Conservation (phyloP, 2,329 filamentous ascomycete species). For the Arthrinium phaeospermum region DNA sequence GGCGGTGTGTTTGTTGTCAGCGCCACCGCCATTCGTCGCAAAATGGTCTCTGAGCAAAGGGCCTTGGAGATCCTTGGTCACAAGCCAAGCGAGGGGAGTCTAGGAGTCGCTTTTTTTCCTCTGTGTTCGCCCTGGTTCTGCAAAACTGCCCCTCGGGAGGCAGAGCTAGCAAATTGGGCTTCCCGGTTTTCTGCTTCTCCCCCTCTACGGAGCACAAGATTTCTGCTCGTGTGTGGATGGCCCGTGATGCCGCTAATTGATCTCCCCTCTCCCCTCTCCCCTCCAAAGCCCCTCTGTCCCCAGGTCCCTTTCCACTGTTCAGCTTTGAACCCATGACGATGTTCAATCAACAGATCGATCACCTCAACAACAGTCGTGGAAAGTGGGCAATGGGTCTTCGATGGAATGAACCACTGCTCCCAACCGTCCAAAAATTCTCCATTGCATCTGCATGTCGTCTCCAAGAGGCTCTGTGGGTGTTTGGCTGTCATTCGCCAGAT, state of each 20-base stretch:
- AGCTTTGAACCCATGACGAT: not conserved
- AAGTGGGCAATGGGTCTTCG: not conserved
- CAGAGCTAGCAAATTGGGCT: not conserved
- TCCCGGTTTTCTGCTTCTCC: not conserved
- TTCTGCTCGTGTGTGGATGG: not conserved
- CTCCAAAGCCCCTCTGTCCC: conserved; percentile 3
- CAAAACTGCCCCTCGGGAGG: not conserved
- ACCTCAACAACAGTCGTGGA: not conserved
- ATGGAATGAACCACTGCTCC: not conserved
- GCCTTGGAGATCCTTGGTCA: not conserved
- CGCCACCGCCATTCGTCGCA: conserved; percentile 14
- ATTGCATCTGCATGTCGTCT: not conserved
- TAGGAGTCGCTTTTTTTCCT: not conserved
- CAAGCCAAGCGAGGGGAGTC: not conserved
- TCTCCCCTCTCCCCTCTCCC: not conserved
- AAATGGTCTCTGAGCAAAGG: not conserved
- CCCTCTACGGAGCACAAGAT: not conserved
- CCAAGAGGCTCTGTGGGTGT: not conserved
- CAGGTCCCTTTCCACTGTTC: not conserved
- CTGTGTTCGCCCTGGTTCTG: conserved; percentile 11
- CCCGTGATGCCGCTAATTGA: not conserved
- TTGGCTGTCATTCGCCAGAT: not conserved
- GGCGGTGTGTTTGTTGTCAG: conserved; percentile 16
- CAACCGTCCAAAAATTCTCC: not conserved
- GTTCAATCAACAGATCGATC: not conserved